Base-by-base conservation (phyloP, 768 basidiomycete species). In the Pulveroboletus sp. region DNA sequence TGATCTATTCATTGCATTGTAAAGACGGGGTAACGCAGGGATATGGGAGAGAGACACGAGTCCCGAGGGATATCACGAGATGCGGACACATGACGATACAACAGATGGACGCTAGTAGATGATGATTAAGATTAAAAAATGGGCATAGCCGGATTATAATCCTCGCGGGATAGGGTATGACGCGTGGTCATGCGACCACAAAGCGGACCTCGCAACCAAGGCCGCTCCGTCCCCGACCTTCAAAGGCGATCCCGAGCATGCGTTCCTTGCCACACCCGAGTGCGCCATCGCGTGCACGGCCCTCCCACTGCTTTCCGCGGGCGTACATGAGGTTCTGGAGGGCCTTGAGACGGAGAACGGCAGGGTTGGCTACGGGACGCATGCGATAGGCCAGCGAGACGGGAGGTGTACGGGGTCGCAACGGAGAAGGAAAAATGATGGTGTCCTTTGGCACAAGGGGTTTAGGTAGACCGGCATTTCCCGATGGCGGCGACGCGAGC, bases 321-420 rank as follows among this genome's bases (percentile, higher is more conserved):
- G 68, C 67, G 56, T 59, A 71, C 61, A 78, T 71, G 9, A 77
- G 62, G 56, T 84, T 84, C 57, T 80, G 76, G 58, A 84, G 64
- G n/a, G 85, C 85, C 60, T 73, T 74, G 35, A 86, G 59, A 4
- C 83, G 70, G 43, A 86, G 69, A 51, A 77, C 72, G 37, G 78
- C 71, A 6, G 83, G 83, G 56, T 87, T 87, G 45, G 77, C 69
- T 6, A 85, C 73, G 3, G 77, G 78, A 8, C 85, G 73, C 55
- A 79, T 69, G 24, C 84, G 75, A 55, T 75, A 73, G 6, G 65
- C 61, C 43, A 72, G 64, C 10, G 54, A 48, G 21, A 59, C 37
- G 16, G 64, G 63, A 2, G 64, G 58, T 31, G 69, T 53, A 43
- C 58, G 66, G 68, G 71, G 75, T 69, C 57, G 75, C 65, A 61